These are phyloP conservation scores for Aphanocladium album DNA, from an alignment of 2,329 filamentous ascomycete genomes.

Conservation along the genomic window DNA sequence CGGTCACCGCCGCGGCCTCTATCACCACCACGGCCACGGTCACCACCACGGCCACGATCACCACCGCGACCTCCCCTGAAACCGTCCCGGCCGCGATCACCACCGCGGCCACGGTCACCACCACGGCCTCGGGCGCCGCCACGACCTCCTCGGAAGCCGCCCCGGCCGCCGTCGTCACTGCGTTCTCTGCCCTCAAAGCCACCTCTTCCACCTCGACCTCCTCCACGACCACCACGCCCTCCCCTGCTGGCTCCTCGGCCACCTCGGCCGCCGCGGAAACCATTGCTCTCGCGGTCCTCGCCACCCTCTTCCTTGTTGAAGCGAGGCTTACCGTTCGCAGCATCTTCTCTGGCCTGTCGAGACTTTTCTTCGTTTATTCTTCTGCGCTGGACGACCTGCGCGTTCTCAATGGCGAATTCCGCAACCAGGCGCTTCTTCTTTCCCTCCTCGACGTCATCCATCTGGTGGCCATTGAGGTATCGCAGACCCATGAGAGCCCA, in stretches of 20 bases:
- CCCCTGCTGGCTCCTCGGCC: conserved; percentile 13
- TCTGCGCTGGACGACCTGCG: conserved; percentile 83
- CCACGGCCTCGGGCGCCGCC: conserved; percentile 13
- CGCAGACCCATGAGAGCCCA: conserved; percentile 92
- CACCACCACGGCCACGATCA: neutral
- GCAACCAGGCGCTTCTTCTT: conserved; percentile 87
- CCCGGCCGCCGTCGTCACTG: conserved; percentile 13
- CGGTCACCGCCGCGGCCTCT: neutral
- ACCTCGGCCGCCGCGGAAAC: neutral
- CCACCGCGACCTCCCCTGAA: neutral
- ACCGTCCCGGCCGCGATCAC: conserved; percentile 1
- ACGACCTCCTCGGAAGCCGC: conserved; percentile 3
- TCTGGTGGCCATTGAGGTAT: conserved; percentile 78
- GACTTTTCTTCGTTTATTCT: conserved; percentile 32
- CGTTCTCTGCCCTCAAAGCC: neutral
- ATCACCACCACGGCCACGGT: neutral
- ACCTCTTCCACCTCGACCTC: conserved; percentile 14
- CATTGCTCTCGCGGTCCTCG: conserved; percentile 21
- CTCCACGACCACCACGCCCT: neutral
- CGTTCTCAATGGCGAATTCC: conserved; percentile 97
- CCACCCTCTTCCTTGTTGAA: conserved; percentile 26
- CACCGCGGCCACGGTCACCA: conserved; percentile 4
- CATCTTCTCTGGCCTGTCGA: conserved; percentile 18
- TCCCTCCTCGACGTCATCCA: conserved; percentile 54
- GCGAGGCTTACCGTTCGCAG: neutral